Conservation (phyloP, 2,329 filamentous ascomycete species). For the Nigrograna mackinnonii region DNA sequence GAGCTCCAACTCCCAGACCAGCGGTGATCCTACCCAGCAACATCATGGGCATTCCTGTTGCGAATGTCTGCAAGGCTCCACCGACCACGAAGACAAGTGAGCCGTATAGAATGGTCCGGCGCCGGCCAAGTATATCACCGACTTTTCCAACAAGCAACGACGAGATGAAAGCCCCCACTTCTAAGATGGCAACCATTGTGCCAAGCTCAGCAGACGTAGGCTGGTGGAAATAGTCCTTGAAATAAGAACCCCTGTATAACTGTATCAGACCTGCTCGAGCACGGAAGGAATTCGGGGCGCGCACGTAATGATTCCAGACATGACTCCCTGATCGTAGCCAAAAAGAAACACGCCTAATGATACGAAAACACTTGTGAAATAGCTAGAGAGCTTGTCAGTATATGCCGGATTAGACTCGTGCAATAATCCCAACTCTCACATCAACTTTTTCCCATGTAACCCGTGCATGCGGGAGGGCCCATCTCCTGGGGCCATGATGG, state of each 20-base stretch:
- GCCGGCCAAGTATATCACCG: constrained; percentile 87
- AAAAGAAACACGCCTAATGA: constrained; percentile 87
- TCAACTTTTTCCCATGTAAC: constrained; percentile 90
- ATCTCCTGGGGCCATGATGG: constrained; percentile 83
- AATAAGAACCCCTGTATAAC: constrained; percentile 72
- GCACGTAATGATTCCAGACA: constrained; percentile 77
- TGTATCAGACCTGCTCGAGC: constrained; percentile 30
- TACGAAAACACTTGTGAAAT: constrained; percentile 92
- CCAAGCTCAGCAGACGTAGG: constrained; percentile 86
- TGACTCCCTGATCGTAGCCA: constrained; percentile 88
- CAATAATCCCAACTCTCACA: constrained; percentile 61
- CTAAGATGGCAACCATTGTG: constrained; percentile 96
- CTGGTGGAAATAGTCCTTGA: constrained; percentile 90
- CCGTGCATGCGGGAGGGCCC: constrained; percentile 76
- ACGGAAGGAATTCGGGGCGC: constrained; percentile 31
- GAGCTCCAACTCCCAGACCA: constrained; percentile 54
- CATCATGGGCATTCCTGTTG: constrained; percentile 89
- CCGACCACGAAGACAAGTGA: constrained; percentile 85
- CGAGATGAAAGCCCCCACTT: constrained; percentile 89
- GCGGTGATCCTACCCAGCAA: constrained; percentile 54
- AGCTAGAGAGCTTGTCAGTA: constrained; percentile 58
- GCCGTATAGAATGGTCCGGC: constrained; percentile 90
- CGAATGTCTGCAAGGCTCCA: constrained; percentile 81
- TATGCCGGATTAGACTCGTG: neutral
- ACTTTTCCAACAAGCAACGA: constrained; percentile 85